phyloP scores from a whole-genome alignment of 345 rosid species.

The Chamaenerion angustifolium region DNA sequence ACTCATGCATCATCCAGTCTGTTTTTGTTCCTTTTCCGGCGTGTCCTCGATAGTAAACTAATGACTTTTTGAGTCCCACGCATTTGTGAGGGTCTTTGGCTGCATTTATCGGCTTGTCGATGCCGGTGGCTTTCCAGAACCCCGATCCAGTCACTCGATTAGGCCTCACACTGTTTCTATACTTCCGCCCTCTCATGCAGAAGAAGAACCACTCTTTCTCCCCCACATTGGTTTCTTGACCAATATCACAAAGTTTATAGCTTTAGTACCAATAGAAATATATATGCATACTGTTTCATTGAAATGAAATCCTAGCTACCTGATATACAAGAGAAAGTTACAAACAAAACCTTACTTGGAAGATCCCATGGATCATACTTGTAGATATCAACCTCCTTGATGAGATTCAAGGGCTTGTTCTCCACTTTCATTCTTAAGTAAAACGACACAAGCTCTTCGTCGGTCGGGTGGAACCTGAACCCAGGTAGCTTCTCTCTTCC shows the following conservation, averaged over 20 bases:
- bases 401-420: constrained; percentile 18
- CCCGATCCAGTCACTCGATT: constrained; percentile 79
- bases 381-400: constrained; percentile 20
- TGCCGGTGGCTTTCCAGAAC: constrained; percentile 86
- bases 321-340: too few relatives aligned
- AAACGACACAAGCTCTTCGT: constrained; percentile 24
- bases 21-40: constrained; percentile 84
- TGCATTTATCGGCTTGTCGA: constrained; percentile 53
- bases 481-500: constrained; percentile 10
- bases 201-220: constrained; percentile 70
- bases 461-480: constrained; percentile 23
- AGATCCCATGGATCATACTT: constrained; percentile 25
- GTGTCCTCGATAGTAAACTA: constrained; percentile 58
- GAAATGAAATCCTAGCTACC: neutral
- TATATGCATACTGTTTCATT: too few relatives aligned
- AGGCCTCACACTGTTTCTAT: constrained; percentile 66
- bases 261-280: too few relatives aligned
- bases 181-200: constrained; percentile 71
- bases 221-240: constrained; percentile 16
- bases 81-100: constrained; percentile 26
- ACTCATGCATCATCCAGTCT: constrained; percentile 96
- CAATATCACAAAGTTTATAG: neutral
- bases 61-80: constrained; percentile 70
- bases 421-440: constrained; percentile 19
- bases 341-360: constrained; percentile 13